Conservation (phyloP, 768 basidiomycete species). For the Xerocomellus amylosporus region DNA sequence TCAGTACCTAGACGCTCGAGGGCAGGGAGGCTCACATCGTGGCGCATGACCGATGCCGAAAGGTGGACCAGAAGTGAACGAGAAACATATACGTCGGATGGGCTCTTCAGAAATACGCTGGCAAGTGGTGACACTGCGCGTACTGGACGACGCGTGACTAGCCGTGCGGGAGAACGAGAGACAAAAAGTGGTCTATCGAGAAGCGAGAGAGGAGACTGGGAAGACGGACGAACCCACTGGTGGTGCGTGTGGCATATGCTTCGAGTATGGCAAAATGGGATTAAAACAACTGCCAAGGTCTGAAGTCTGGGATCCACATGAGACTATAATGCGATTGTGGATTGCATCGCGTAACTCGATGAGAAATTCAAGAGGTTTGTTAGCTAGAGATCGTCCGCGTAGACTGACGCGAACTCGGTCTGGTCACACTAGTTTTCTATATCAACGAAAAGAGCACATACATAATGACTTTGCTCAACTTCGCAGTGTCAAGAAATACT, state of each 20-base stretch:
- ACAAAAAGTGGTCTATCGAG: background rate
- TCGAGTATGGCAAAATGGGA: background rate
- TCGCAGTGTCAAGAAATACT: too few relatives aligned
- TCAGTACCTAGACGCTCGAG: slow-evolving; percentile 26
- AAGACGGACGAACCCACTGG: background rate
- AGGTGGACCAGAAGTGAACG: too few relatives aligned
- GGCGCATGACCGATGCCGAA: background rate
- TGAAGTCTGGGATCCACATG: too few relatives aligned
- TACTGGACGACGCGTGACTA: background rate
- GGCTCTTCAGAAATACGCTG: too few relatives aligned
- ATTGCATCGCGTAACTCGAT: background rate
- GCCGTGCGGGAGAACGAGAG: background rate
- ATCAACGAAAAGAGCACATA: too few relatives aligned
- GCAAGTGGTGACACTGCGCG: too few relatives aligned
- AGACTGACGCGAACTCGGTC: too few relatives aligned
- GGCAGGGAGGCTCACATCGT: slow-evolving; percentile 22
- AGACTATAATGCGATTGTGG: too few relatives aligned
- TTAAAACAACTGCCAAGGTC: background rate
- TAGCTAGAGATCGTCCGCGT: background rate
- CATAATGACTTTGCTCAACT: too few relatives aligned
- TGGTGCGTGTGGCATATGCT: background rate
- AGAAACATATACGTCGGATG: background rate
- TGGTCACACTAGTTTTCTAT: too few relatives aligned
- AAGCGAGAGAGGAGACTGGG: background rate
- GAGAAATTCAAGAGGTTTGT: background rate